Evolutionary conservation across 2,329 filamentous ascomycete genomes (phyloP), one percentile per base, ranked within the genome.

Genomic region (Hirsutella minnesotensis): DNA sequence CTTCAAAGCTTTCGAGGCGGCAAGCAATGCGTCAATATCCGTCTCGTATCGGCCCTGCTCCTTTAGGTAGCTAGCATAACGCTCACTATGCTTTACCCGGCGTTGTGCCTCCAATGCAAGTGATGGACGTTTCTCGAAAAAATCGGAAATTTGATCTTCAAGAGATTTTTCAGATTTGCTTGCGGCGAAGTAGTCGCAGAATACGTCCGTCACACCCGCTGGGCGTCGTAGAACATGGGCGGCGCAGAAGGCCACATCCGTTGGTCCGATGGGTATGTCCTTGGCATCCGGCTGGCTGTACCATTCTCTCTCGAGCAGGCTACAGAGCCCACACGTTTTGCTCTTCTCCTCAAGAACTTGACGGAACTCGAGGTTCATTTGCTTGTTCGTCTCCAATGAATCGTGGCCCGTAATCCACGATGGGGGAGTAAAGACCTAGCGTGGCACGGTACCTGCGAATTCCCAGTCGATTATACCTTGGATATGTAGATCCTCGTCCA

Each of bases 391-490:
- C 21, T 35, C 15, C 5, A 36, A 19, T 13, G 16, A 38, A 40
- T 44, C 47, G 39, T 50, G 41, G n/a, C 39, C 41, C 21, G 49
- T 52, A 30, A 51, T 46, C 49, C 48, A 50, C 18, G 48, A 50
- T 21, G 49, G 47, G 9, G 53, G 47, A 10, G 46, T 45, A 30
- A 51, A 49, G 5, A 45, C 16, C 22, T 49, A 41, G 3, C 30
- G 44, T 22, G 49, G 49, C 42, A 52, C 31, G 9, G 47, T 47
- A 9, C 29, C 39, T 27, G 49, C 13, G 37, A 51, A 58, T 41
- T 57, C 54, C 56, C 54, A 57, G 42, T 56, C 56, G 39, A 56
- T 51, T 18, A 57, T 49, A n/a, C 46, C 50, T 15, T 40, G 44
- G 16, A 58, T 52, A 3, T 37, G 42, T 2, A 55, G 24, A 8